A percentile compares a stretch with the other conserved stretches of the same genome.
Evolutionary conservation across 2,329 filamentous ascomycete species (phyloP).

Genomic region (Aplosporella prunicola): DNA sequence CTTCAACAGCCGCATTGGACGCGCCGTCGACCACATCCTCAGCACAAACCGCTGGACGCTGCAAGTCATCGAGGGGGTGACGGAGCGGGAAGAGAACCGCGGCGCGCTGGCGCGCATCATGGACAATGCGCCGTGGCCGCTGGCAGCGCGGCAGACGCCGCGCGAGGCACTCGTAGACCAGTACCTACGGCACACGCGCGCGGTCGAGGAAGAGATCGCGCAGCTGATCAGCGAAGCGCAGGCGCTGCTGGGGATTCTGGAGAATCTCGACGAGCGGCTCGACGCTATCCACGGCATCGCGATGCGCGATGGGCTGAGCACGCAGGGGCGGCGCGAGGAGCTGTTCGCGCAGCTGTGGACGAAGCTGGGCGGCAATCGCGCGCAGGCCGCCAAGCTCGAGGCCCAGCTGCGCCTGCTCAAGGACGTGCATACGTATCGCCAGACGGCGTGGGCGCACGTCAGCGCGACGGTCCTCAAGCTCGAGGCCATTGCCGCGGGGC

Average conservation of each 20-base stretch:
- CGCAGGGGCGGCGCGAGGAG: constrained; percentile 52
- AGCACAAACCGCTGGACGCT: constrained; percentile 64
- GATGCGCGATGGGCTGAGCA: constrained; percentile 51
- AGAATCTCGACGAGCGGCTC: constrained; percentile 60
- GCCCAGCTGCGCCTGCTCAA: constrained; percentile 55
- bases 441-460: constrained; percentile 59
- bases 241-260: constrained; percentile 54
- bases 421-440: constrained; percentile 57
- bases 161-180: constrained; percentile 55
- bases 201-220: constrained; percentile 60
- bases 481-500: constrained; percentile 59
- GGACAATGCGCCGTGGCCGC: constrained; percentile 28
- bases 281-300: constrained; percentile 61
- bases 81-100: constrained; percentile 14
- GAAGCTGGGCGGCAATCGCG: constrained; percentile 59
- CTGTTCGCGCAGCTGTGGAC: constrained; percentile 65
- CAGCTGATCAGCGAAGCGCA: constrained; percentile 61
- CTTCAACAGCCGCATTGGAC: constrained; percentile 69
- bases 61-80: constrained; percentile 24
- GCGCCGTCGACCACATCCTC: constrained; percentile 64
- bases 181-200: constrained; percentile 62
- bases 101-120: constrained; percentile 32
- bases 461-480: constrained; percentile 60
- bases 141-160: constrained; percentile 19
- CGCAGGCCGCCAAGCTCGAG: constrained; percentile 51